These are phyloP conservation scores for Lentinula sp. DNA, from an alignment of 768 basidiomycete species.

Conservation along the genomic window DNA sequence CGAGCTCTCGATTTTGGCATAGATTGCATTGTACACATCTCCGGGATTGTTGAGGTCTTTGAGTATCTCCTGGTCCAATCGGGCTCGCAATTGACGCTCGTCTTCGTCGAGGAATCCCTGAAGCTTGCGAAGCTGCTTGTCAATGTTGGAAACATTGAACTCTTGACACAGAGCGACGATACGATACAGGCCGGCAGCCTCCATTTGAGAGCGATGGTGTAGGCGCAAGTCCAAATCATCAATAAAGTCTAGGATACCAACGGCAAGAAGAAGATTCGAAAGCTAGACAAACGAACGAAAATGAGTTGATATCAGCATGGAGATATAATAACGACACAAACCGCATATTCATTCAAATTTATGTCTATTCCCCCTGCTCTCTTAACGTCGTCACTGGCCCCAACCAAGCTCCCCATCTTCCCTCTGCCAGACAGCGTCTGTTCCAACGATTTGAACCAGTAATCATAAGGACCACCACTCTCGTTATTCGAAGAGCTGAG, in stretches of 20 bases:
- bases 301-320: background rate
- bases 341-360: conserved; percentile 81
- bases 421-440: conserved; percentile 75
- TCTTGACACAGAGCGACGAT: conserved; percentile 65
- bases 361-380: conserved; percentile 59
- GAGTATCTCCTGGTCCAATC: conserved; percentile 71
- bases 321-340: conserved; percentile 19
- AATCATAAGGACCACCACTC: conserved; percentile 62
- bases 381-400: conserved; percentile 87
- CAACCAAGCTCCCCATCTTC: conserved; percentile 92
- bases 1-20: conserved; percentile 68
- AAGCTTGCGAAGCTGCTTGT: conserved; percentile 59
- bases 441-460: conserved; percentile 86
- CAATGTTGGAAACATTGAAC: conserved; percentile 59
- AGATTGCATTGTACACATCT: conserved; percentile 83
- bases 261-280: conserved; percentile 68
- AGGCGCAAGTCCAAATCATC: conserved; percentile 82
- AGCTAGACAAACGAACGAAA: conserved; percentile 32
- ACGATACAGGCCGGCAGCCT: conserved; percentile 71
- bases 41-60: conserved; percentile 73
- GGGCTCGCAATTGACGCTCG: conserved; percentile 63
- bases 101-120: conserved; percentile 66
- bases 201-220: conserved; percentile 87
- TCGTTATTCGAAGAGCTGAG: conserved; percentile 66
- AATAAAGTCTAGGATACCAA: conserved; percentile 53